Base-by-base conservation (phyloP, 225 moss, liverwort and hornwort genomes). In the Sphagnum contortum region DNA sequence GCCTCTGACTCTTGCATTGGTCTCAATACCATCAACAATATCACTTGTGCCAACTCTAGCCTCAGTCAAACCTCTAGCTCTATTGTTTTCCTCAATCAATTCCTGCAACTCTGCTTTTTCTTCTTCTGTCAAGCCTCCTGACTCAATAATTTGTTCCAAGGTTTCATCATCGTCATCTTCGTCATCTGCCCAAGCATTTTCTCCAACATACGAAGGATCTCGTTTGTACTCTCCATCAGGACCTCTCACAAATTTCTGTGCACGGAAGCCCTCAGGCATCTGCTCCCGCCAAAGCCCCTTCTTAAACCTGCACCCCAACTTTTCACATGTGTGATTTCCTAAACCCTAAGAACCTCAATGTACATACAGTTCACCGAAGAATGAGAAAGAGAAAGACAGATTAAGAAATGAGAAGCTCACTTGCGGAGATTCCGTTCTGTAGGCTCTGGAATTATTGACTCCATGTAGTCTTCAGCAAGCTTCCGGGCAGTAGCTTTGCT, bases 361-460 rank as follows among this genome's bases (percentile, higher is more conserved):
- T 29, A 29, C 29, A 29, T 29, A 29, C 29, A 29, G 29, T 29
- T 29, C 29, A 29, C 29, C 0, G 29, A 29, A 29, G 29, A 29
- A 55, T 3, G 66, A 55, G 51, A 66, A 45, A 9, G 53, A 56
- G 45, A 64, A n/a, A 12, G 50, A 55, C 7, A 62, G 2, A 29
- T 57, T 5, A 8, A 47, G 57, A 57, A 45, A 47, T 45, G 65
- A 14, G 11, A 56, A 45, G 49, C 84, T 87, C 69, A 87, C 83
- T 67, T 84, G 57, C 61, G 70, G 47, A 86, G 62, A 73, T 76
- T 86, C 50, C 78, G 63, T 73, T 75, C 70, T 29, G 87, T 98
- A 45, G 98, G 91, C 73, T 89, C 92, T 50, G 98, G 98, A 73
- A 98, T 84, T n/a, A 81, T 58, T 29, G 83, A 75, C 60, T 98